phyloP scores from a whole-genome alignment of 257 asterid species.

The Nemophila menziesii region DNA sequence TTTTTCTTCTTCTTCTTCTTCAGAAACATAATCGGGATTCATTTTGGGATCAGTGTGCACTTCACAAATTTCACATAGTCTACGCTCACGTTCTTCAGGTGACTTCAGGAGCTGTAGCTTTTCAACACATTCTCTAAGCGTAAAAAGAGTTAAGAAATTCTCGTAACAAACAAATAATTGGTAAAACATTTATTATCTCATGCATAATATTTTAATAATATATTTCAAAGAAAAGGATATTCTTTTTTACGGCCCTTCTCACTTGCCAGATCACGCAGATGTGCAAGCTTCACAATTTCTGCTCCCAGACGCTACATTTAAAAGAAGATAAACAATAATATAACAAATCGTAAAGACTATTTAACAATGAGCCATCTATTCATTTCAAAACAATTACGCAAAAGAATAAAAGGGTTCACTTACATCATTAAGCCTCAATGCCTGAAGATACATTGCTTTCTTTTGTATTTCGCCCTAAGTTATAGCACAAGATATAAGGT shows the following conservation, averaged over 20 bases:
- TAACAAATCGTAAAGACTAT: background rate
- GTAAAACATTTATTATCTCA: background rate
- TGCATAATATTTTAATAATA: no score
- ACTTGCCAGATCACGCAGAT: conserved; percentile 33
- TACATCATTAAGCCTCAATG: conserved; percentile 54
- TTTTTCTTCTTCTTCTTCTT: conserved; percentile 41
- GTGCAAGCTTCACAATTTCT: conserved; percentile 28
- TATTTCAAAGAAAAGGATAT: conserved; percentile 37
- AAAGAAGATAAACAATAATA: conserved; percentile 2
- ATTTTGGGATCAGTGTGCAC: conserved; percentile 45
- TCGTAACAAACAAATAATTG: background rate
- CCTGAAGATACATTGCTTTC: conserved; percentile 61
- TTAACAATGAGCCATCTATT: background rate
- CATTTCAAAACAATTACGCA: background rate
- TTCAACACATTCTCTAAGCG: conserved; percentile 36
- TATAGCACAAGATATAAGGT: conserved; percentile 8
- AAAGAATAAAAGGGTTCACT: conserved; percentile 5
- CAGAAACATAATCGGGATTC: conserved; percentile 43
- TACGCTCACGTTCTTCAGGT: conserved; percentile 42
- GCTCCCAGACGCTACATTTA: conserved; percentile 25
- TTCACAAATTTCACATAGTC: conserved; percentile 34
- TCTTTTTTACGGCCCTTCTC: conserved; percentile 38
- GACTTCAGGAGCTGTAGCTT: conserved; percentile 39
- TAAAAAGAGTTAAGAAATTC: conserved; percentile 38
- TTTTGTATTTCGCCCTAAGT: conserved; percentile 65